Percentiles rank a stretch among this genome's conserved stretches.
These are phyloP conservation scores for Annona cherimola DNA, from an alignment of 164 flowering plant species.

Conservation along the genomic window DNA sequence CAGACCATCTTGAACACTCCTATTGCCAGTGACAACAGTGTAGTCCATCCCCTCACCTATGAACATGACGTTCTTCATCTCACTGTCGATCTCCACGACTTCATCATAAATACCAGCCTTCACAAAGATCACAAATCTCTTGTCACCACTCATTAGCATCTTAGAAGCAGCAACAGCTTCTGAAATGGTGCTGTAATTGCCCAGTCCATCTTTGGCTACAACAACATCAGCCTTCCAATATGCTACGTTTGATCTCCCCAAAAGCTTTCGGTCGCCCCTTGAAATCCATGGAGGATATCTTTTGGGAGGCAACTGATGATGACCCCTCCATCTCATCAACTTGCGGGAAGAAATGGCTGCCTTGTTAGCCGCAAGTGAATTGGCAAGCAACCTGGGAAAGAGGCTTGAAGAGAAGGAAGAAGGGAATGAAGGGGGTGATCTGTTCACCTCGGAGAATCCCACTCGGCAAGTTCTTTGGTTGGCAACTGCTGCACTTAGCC, in stretches of 20 bases:
- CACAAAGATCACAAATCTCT: constrained; percentile 45
- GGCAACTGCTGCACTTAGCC: constrained; percentile 54
- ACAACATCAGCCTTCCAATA: constrained; percentile 34
- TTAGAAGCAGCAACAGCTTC: constrained; percentile 45
- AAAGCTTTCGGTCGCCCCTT: constrained; percentile 35
- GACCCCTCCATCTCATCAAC: constrained; percentile 9
- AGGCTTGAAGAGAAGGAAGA: constrained; percentile 22
- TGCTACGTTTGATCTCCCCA: constrained; percentile 19
- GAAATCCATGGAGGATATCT: constrained; percentile 52
- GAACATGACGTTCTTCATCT: constrained; percentile 47
- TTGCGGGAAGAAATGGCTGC: constrained; percentile 7
- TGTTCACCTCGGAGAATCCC: constrained; percentile 44
- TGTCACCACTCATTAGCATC: constrained; percentile 14
- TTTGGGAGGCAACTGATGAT: constrained; percentile 26
- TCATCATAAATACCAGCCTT: constrained; percentile 56
- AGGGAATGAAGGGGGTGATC: constrained; percentile 21
- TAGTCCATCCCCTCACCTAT: constrained; percentile 63
- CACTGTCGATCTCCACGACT: constrained; percentile 37
- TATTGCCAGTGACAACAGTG: constrained; percentile 47
- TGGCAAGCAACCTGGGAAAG: constrained; percentile 50
- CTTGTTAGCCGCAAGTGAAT: constrained; percentile 45
- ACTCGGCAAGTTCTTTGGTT: constrained; percentile 52
- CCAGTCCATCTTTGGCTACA: constrained; percentile 65
- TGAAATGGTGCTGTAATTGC: constrained; percentile 46
- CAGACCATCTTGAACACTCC: constrained; percentile 39